Base-by-base conservation (phyloP, 768 basidiomycete genomes). In the Leccinum uliginosum region DNA sequence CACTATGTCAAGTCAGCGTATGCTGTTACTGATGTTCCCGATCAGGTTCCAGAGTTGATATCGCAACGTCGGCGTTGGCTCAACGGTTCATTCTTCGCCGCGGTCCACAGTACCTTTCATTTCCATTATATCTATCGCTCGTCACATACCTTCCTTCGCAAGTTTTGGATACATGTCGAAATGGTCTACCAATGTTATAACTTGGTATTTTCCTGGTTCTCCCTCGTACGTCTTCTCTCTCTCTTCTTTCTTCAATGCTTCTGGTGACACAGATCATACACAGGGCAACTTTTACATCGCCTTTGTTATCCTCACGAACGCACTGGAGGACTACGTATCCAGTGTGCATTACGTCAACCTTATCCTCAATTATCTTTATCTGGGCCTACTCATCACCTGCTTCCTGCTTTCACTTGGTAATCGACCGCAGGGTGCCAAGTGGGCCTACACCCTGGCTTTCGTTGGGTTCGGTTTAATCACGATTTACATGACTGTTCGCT, bases 11-110 rank as follows among this genome's bases (percentile, higher is more conserved):
- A 97, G 67, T 92, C 89, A 0, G 93, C 95, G 3, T 93, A 92
- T 63, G 94, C 87, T 3, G 82, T 92, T 21, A 95, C 93, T 1
- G 93, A 98, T 71, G 94, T 97, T 2, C 95, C 95, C 0, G 93
- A 97, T 67, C 86, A 91, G 83, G 85, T 96, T 17, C 92, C 96
- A 0, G 96, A 98, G 70, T 74, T 98, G 59, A 93, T 99, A 64
- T 91, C 91, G 0, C 96, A 98, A 68, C 87, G 96, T 51, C 83
- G 96, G 35, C 87, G 95, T 40, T 98, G 96, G 96, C 80, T 99
- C 26, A 98, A 98, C 71, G 93, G 96, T 14, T 95, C 93, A 4
- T 98, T 99, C 84, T 99, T 99, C 72, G 97, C 95, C 10, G 92
- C 90, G 0, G 85, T 98, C 15, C 94, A 98, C 74, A 86, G 88